phyloP scores from a whole-genome alignment of 257 asterid species.

The Solanum virginianum region DNA sequence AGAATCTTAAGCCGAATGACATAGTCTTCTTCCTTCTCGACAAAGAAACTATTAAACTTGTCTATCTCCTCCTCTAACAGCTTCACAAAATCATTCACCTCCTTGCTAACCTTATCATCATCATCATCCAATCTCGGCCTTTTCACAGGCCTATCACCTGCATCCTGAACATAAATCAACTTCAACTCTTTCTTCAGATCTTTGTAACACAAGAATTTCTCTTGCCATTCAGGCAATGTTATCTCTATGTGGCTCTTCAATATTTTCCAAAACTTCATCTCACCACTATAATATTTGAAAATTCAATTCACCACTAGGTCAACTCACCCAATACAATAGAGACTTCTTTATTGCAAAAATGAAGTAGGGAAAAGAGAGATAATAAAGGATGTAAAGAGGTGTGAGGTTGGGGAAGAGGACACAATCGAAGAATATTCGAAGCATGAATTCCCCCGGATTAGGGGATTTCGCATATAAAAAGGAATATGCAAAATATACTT shows the following conservation, averaged over 20 bases:
- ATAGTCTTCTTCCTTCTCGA: slow-evolving; percentile 20
- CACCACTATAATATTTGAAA: no score
- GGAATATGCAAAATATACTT: no score
- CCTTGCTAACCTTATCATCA: neutral
- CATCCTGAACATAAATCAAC: slow-evolving; percentile 7
- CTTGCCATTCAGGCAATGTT: slow-evolving; percentile 22
- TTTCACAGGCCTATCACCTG: slow-evolving; percentile 5
- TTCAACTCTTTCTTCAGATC: slow-evolving; percentile 23
- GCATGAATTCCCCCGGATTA: no score
- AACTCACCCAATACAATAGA: no score
- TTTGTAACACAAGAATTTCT: slow-evolving; percentile 23
- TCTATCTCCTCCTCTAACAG: slow-evolving; percentile 24
- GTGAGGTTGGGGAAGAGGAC: no score
- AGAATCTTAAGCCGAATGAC: slow-evolving; percentile 20
- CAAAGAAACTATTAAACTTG: slow-evolving; percentile 21
- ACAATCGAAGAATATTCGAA: no score
- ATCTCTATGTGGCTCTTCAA: slow-evolving; percentile 17
- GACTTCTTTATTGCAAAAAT: neutral
- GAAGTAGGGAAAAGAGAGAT: no score
- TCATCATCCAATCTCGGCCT: neutral
- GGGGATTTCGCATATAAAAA: no score
- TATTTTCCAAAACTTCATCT: slow-evolving; percentile 20
- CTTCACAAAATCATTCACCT: slow-evolving; percentile 18
- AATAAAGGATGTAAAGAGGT: no score
- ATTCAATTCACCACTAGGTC: no score